phyloP scores from a whole-genome alignment of 331 rosid species.

The Malus hybrid region DNA sequence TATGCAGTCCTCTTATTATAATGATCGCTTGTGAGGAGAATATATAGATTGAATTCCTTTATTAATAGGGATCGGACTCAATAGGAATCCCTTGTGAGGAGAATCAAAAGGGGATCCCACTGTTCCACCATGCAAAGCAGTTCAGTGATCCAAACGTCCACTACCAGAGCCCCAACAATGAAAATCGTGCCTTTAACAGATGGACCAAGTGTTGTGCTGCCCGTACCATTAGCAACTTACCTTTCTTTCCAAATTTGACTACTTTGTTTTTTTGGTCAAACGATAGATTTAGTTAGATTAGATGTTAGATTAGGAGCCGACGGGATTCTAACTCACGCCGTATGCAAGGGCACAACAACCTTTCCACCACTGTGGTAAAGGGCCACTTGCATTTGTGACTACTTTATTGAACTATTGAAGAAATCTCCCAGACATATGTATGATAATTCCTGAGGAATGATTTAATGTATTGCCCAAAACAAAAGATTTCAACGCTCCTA shows the following conservation, averaged over 20 bases:
- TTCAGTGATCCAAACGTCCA: not conserved
- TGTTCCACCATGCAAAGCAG: not conserved
- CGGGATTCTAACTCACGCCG: no score
- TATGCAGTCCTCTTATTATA: not conserved
- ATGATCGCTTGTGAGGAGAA: not conserved
- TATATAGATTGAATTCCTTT: not conserved
- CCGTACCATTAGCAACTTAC: not conserved
- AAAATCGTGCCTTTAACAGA: not conserved
- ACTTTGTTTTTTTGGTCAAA: not conserved
- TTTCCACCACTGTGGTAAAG: no score
- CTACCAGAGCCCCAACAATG: not conserved
- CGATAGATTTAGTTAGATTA: no score
- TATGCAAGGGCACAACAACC: no score
- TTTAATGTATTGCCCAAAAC: not conserved
- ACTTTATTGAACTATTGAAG: not conserved
- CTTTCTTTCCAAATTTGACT: not conserved
- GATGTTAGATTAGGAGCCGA: no score
- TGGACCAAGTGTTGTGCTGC: not conserved
- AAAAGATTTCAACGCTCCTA: not conserved
- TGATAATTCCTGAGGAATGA: not conserved
- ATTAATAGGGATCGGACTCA: not conserved
- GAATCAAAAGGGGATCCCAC: not conserved
- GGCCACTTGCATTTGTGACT: not conserved
- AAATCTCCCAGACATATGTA: not conserved
- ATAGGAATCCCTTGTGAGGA: not conserved